Percentiles rank a stretch among this genome's conserved stretches.
These are phyloP conservation scores for Cucurbita moschata DNA, from an alignment of 306 rosid species.

Conservation along the genomic window DNA sequence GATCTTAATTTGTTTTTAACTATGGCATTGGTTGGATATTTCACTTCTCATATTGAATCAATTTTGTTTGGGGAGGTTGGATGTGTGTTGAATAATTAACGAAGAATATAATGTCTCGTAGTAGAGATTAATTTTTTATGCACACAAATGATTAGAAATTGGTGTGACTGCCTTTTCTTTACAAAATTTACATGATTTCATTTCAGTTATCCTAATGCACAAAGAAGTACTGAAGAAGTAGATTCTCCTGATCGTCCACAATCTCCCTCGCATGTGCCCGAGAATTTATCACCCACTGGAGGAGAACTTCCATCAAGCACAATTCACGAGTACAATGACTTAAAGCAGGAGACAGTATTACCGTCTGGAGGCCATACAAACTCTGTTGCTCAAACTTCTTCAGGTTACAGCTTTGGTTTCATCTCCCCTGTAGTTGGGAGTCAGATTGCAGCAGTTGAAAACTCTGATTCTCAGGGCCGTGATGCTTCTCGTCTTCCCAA, in stretches of 20 bases:
- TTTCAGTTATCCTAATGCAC: constrained; percentile 42
- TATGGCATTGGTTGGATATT: background rate
- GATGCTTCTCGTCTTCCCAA: constrained; percentile 63
- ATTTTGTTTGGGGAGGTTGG: background rate
- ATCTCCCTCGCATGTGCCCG: constrained; percentile 41
- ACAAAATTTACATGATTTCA: constrained; percentile 1
- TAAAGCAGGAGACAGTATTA: constrained; percentile 54
- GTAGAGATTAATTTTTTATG: too few species aligned
- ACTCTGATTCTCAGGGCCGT: constrained; percentile 61
- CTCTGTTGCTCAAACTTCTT: constrained; percentile 41
- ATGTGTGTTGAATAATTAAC: too few species aligned
- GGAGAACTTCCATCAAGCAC: constrained; percentile 60
- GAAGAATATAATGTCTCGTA: too few species aligned
- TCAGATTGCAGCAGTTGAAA: constrained; percentile 64
- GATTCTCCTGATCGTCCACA: constrained; percentile 52
- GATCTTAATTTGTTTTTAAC: constrained; percentile 11
- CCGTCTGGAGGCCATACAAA: constrained; percentile 62
- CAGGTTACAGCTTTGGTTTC: constrained; percentile 56
- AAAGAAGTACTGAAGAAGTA: constrained; percentile 36
- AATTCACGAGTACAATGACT: constrained; percentile 39
- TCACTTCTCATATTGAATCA: background rate
- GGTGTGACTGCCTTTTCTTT: background rate
- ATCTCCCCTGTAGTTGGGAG: constrained; percentile 65
- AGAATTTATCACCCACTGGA: constrained; percentile 44
- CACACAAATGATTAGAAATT: too few species aligned